Conservation (phyloP, 2,329 filamentous ascomycete species). For the Talaromyces funiculosus region DNA sequence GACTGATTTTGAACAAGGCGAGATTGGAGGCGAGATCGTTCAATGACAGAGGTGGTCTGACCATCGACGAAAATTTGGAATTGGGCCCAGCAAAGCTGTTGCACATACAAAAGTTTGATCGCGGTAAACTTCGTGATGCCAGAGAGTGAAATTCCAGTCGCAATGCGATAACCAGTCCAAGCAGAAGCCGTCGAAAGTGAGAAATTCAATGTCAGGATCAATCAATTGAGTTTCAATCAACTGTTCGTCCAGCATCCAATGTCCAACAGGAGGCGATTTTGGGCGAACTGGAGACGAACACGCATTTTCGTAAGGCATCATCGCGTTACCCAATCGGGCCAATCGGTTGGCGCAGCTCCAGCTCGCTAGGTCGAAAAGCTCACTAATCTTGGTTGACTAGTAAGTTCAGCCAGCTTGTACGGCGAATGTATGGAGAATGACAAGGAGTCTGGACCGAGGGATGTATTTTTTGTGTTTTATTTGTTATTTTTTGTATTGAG, state of each 20-base stretch:
- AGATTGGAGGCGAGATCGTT: neutral
- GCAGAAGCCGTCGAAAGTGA: neutral
- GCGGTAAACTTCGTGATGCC: neutral
- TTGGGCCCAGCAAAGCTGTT: neutral
- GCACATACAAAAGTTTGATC: neutral
- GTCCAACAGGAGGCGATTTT: neutral
- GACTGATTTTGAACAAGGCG: neutral
- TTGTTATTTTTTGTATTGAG: too few species aligned
- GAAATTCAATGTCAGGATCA: neutral
- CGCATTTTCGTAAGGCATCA: conserved; percentile 6
- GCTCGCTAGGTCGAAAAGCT: neutral
- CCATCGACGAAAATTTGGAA: neutral
- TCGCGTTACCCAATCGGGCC: conserved; percentile 1
- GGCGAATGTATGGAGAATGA: too few species aligned
- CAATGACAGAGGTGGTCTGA: too few species aligned
- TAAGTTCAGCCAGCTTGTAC: neutral
- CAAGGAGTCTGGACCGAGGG: too few species aligned
- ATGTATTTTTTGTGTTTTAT: too few species aligned
- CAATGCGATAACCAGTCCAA: neutral
- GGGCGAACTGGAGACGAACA: conserved; percentile 7
- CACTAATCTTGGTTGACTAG: too few species aligned
- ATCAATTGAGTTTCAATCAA: neutral
- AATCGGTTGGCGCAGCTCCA: neutral
- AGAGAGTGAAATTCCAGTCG: neutral
- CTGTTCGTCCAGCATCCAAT: neutral